Conservation (phyloP, 768 basidiomycete species). For the Suillus subluteus region DNA sequence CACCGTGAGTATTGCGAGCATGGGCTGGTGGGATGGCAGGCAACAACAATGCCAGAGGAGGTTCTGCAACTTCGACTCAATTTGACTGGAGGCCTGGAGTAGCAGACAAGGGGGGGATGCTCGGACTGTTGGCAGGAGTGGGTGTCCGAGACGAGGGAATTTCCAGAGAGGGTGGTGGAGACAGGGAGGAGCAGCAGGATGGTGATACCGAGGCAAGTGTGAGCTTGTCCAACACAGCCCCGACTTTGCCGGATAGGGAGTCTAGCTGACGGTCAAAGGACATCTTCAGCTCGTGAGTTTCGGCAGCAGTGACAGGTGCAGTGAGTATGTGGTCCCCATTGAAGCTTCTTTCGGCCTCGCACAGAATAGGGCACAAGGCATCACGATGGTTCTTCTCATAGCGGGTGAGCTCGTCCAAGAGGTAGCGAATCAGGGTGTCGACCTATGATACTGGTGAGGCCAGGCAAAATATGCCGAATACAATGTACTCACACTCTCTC, state of each 20-base stretch:
- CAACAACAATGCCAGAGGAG: too few relatives aligned
- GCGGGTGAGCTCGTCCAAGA: slow-evolving; percentile 36
- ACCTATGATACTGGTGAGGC: slow-evolving; percentile 16
- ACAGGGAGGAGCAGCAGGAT: background rate
- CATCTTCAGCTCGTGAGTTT: slow-evolving; percentile 20
- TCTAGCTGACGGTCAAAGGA: slow-evolving; percentile 13
- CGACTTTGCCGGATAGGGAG: background rate
- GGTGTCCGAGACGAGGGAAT: background rate
- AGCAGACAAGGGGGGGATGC: too few relatives aligned
- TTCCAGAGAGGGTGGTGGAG: background rate
- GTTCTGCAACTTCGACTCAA: too few relatives aligned
- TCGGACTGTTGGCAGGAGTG: too few relatives aligned
- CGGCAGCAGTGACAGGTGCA: slow-evolving; percentile 20
- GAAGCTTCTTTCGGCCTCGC: slow-evolving; percentile 27
- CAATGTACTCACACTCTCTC: background rate
- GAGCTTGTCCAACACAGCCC: background rate
- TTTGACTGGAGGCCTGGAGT: too few relatives aligned
- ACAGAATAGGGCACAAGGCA: slow-evolving; percentile 30
- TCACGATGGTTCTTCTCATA: slow-evolving; percentile 35
- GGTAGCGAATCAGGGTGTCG: slow-evolving; percentile 40
- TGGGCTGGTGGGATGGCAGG: background rate
- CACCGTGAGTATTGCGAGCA: too few relatives aligned
- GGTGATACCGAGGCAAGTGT: background rate
- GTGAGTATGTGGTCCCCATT: slow-evolving; percentile 29
- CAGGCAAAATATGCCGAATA: background rate